Evolutionary conservation across 176 grass and related monocot species (phyloP).

Genomic region (Cymbopogon citratus): DNA sequence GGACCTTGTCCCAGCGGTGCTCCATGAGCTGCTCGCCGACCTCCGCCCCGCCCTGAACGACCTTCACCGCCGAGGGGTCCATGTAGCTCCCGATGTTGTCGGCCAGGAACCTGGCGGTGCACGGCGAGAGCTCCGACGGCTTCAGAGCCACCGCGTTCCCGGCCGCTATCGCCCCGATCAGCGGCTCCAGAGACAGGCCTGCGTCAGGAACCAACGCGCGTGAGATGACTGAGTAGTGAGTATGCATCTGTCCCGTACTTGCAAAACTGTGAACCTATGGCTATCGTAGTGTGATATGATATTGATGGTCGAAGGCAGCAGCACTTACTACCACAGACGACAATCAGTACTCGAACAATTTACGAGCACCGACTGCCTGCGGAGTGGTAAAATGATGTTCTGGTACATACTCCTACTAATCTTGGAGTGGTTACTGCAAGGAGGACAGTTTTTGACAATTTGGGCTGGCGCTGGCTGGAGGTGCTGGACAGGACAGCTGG

Average conservation of each 20-base stretch:
- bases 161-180: constrained; percentile 76
- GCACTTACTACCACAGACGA: too few relatives aligned
- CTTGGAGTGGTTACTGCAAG: too few relatives aligned
- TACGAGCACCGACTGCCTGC: too few relatives aligned
- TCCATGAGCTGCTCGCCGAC: constrained; percentile 73
- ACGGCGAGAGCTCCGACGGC: constrained; percentile 77
- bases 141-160: constrained; percentile 79
- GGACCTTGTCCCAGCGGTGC: constrained; percentile 83
- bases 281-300: neutral
- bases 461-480: too few relatives aligned
- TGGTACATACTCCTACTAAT: too few relatives aligned
- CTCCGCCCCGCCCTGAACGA: constrained; percentile 54
- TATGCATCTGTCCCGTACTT: neutral
- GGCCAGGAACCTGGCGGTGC: constrained; percentile 50
- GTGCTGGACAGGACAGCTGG: too few relatives aligned
- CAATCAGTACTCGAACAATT: too few relatives aligned
- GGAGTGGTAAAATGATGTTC: too few relatives aligned
- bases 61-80: constrained; percentile 66
- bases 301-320: neutral
- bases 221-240: neutral
- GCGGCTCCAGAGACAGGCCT: constrained; percentile 85
- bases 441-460: too few relatives aligned
- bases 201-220: neutral
- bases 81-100: constrained; percentile 51
- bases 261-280: neutral